Evolutionary conservation across 805 yeast genomes (phyloP).

Genomic region (Suhomyces pyralidae): DNA sequence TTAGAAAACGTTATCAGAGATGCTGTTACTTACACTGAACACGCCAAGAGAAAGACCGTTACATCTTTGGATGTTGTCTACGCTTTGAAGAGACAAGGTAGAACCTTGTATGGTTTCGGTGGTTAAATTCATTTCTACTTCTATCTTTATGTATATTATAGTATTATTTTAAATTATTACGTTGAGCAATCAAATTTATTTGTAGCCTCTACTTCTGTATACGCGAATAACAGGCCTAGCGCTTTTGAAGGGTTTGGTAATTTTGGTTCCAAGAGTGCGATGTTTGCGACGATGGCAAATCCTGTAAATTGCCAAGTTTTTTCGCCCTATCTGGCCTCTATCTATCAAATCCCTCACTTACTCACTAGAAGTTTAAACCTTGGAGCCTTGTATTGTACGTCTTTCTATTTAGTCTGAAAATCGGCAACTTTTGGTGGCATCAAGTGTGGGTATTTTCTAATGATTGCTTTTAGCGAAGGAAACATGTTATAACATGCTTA

Average conservation of each 20-base stretch:
- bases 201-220: neutral
- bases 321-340: neutral
- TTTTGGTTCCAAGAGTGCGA: neutral
- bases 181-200: neutral
- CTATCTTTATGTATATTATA: conserved; percentile 9
- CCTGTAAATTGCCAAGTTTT: neutral
- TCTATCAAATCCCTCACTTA: neutral
- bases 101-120: conserved; percentile 99
- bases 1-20: conserved; percentile 97
- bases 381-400: neutral
- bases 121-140: conserved; percentile 54
- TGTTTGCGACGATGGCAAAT: neutral
- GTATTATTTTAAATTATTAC: conserved; percentile 6
- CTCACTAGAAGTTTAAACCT: neutral
- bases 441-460: neutral
- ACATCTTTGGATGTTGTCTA: conserved; percentile 98
- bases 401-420: neutral
- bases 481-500: neutral
- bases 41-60: conserved; percentile 99
- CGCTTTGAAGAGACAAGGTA: conserved; percentile 99
- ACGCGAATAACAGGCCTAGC: neutral
- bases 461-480: neutral
- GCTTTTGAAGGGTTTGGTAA: neutral
- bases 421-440: neutral
- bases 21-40: conserved; percentile 99